Evolutionary conservation across 352 stramenopile species (phyloP).

Genomic region (Phytophthora citrophthora): DNA sequence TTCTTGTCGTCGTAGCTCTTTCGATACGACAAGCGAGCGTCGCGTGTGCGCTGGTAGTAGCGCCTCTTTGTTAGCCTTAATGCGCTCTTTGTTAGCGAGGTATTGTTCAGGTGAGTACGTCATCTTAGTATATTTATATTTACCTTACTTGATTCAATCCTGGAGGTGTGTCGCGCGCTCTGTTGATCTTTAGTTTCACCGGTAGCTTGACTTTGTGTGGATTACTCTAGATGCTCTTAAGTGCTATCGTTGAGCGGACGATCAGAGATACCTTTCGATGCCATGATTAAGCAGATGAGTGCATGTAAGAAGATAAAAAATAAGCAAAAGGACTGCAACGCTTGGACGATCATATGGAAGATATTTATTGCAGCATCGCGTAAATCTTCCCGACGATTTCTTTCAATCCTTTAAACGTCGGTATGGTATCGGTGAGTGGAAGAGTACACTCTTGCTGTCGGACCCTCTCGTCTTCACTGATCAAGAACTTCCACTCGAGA

Average conservation of each 20-base stretch:
- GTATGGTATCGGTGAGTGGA: slow-evolving; percentile 7
- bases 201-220: slow-evolving; percentile 18
- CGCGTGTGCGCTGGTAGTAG: no score
- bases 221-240: no score
- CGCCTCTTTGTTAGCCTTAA: no score
- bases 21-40: no score
- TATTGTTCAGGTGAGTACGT: no score
- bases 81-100: no score
- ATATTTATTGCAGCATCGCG: slow-evolving; percentile 12
- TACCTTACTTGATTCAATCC: slow-evolving; percentile 7
- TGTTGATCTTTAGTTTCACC: slow-evolving; percentile 19
- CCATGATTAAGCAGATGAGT: slow-evolving; percentile 19
- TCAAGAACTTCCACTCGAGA: slow-evolving; percentile 27
- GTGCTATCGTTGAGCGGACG: slow-evolving; percentile 20
- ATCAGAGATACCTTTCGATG: slow-evolving; percentile 19
- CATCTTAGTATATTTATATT: no score
- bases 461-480: slow-evolving; percentile 20
- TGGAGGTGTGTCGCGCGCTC: slow-evolving; percentile 2
- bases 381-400: slow-evolving; percentile 28
- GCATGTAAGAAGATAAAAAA: slow-evolving; percentile 21
- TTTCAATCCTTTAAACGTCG: slow-evolving; percentile 15
- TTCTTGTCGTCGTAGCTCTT: no score
- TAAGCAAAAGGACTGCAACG: slow-evolving; percentile 19
- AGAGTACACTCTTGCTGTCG: slow-evolving; percentile 17
- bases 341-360: slow-evolving; percentile 2